phyloP scores from a whole-genome alignment of 2,329 filamentous ascomycete species.

The Botrytis hyacinthi region DNA sequence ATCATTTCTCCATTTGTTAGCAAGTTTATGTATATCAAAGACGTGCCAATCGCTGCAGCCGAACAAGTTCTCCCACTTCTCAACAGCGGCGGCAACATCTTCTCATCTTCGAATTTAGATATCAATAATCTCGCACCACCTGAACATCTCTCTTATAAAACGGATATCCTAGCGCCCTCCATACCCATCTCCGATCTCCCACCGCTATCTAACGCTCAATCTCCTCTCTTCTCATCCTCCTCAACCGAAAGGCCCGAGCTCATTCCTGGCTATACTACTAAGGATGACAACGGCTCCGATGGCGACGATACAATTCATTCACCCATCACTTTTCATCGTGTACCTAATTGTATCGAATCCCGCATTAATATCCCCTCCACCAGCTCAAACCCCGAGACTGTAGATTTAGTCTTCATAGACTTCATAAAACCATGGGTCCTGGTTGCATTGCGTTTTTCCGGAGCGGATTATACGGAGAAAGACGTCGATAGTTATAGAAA shows the following conservation, averaged over 20 bases:
- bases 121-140: constrained; percentile 35
- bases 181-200: constrained; percentile 12
- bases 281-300: constrained; percentile 76
- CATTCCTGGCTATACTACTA: constrained; percentile 80
- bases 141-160: constrained; percentile 35
- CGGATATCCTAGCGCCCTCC: constrained; percentile 25
- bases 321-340: constrained; percentile 68
- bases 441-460: constrained; percentile 64
- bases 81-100: constrained; percentile 54
- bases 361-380: constrained; percentile 58
- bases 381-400: constrained; percentile 59
- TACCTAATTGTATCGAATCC: constrained; percentile 82
- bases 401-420: constrained; percentile 89
- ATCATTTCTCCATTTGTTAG: constrained; percentile 87
- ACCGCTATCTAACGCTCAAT: neutral
- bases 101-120: constrained; percentile 33
- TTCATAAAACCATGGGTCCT: constrained; percentile 85
- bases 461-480: constrained; percentile 48
- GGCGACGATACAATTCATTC: constrained; percentile 89
- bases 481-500: constrained; percentile 53
- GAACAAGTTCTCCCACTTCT: constrained; percentile 62
- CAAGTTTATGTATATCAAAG: constrained; percentile 70
- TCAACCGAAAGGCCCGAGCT: constrained; percentile 42
- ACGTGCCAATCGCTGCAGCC: constrained; percentile 77
- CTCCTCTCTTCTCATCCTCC: constrained; percentile 28